Evolutionary conservation across 2,329 filamentous ascomycete genomes (phyloP).

Genomic region (Fusarium foetens): DNA sequence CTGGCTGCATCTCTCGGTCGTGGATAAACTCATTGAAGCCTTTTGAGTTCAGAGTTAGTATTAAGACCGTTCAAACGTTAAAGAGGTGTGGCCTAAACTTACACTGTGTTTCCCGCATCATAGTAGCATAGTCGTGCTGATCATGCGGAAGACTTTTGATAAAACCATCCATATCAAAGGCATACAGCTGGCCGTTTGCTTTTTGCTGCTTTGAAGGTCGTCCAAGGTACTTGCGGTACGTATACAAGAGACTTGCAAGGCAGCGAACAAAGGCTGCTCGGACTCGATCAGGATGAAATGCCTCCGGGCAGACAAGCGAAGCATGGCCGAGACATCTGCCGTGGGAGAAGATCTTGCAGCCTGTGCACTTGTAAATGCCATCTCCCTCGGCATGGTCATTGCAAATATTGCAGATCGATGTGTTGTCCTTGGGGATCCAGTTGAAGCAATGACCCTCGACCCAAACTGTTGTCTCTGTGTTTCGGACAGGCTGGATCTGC

Average conservation of each 20-base stretch:
- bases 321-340: slow-evolving; percentile 70
- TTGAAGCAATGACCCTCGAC: slow-evolving; percentile 86
- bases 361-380: slow-evolving; percentile 78
- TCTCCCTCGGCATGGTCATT: slow-evolving; percentile 78
- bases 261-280: slow-evolving; percentile 73
- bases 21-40: slow-evolving; percentile 86
- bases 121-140: slow-evolving; percentile 70
- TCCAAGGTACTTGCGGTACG: slow-evolving; percentile 71
- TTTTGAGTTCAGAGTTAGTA: slow-evolving; percentile 30
- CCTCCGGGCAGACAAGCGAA: slow-evolving; percentile 70
- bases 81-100: slow-evolving; percentile 42
- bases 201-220: slow-evolving; percentile 70
- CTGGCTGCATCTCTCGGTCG: slow-evolving; percentile 74
- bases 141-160: slow-evolving; percentile 72
- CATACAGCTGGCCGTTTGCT: slow-evolving; percentile 67
- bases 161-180: slow-evolving; percentile 74
- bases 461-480: slow-evolving; percentile 84
- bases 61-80: neutral
- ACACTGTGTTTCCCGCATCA: slow-evolving; percentile 76
- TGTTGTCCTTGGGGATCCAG: slow-evolving; percentile 68
- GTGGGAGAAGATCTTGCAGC: slow-evolving; percentile 69
- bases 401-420: slow-evolving; percentile 75
- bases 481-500: slow-evolving; percentile 79
- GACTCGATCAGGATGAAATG: slow-evolving; percentile 70
- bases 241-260: slow-evolving; percentile 72